These are phyloP conservation scores for Apiospora rasikravindrae DNA, from an alignment of 2,329 filamentous ascomycete genomes.

Conservation along the genomic window DNA sequence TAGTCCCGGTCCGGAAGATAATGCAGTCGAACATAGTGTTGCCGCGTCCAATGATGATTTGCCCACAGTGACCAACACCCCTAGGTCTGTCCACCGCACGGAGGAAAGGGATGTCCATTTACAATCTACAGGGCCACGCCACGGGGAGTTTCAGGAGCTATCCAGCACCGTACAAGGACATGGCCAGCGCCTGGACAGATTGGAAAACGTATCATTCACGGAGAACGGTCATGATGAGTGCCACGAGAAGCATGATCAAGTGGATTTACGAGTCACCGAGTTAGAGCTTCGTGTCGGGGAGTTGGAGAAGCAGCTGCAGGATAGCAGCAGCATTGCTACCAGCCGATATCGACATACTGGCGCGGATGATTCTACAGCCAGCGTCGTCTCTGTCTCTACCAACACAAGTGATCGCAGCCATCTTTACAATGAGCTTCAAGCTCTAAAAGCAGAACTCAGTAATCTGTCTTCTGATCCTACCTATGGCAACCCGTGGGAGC, in stretches of 20 bases:
- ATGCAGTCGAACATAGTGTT: constrained; percentile 27
- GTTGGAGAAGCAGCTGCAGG: constrained; percentile 59
- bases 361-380: constrained; percentile 51
- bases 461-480: constrained; percentile 63
- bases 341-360: constrained; percentile 44
- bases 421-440: constrained; percentile 55
- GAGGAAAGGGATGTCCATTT: constrained; percentile 31
- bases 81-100: constrained; percentile 34
- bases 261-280: constrained; percentile 71
- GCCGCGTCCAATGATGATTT: constrained; percentile 34
- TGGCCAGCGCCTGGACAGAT: constrained; percentile 67
- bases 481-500: constrained; percentile 67
- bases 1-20: constrained; percentile 27
- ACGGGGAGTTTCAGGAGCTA: constrained; percentile 50
- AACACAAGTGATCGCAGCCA: constrained; percentile 48
- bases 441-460: constrained; percentile 5
- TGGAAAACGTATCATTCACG: constrained; percentile 75
- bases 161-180: constrained; percentile 63
- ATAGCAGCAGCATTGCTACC: constrained; percentile 47
- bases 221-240: constrained; percentile 71
- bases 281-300: constrained; percentile 69
- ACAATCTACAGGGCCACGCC: constrained; percentile 33
- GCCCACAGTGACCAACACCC: constrained; percentile 40
- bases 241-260: constrained; percentile 68
- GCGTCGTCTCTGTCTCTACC: constrained; percentile 53